Conservation (phyloP, 805 yeast genomes). For the Candida caryicola region DNA sequence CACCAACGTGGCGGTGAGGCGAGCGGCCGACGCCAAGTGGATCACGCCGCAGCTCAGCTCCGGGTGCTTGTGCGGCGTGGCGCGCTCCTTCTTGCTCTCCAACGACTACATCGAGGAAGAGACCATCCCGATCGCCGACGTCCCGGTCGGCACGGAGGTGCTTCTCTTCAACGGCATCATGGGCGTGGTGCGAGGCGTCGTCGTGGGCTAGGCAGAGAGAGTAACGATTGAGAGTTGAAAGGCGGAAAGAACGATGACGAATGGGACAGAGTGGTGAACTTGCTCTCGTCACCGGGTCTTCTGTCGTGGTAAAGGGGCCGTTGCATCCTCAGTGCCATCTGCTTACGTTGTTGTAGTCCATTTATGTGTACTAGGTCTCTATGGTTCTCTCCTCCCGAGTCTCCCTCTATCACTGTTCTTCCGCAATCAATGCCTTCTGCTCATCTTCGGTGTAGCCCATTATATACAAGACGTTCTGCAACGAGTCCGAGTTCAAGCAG, state of each 20-base stretch:
- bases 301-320: too few relatives aligned
- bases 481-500: slow-evolving; percentile 67
- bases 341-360: too few relatives aligned
- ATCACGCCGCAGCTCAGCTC: slow-evolving; percentile 73
- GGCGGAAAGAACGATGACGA: neutral
- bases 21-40: slow-evolving; percentile 51
- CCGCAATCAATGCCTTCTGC: slow-evolving; percentile 30
- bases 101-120: slow-evolving; percentile 55
- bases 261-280: too few relatives aligned
- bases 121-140: slow-evolving; percentile 41
- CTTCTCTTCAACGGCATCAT: slow-evolving; percentile 77
- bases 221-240: neutral
- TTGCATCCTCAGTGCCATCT: too few relatives aligned
- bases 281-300: too few relatives aligned
- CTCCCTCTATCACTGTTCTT: too few relatives aligned
- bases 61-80: slow-evolving; percentile 86
- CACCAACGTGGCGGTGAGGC: slow-evolving; percentile 68
- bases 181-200: slow-evolving; percentile 68
- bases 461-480: slow-evolving; percentile 75
- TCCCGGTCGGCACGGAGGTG: slow-evolving; percentile 65
- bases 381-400: too few relatives aligned
- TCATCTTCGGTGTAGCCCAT: slow-evolving; percentile 68
- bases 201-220: slow-evolving; percentile 24
- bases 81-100: slow-evolving; percentile 60
- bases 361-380: too few relatives aligned